Base-by-base conservation (phyloP, 164 flowering plant genomes). In the Litsea cubeba region DNA sequence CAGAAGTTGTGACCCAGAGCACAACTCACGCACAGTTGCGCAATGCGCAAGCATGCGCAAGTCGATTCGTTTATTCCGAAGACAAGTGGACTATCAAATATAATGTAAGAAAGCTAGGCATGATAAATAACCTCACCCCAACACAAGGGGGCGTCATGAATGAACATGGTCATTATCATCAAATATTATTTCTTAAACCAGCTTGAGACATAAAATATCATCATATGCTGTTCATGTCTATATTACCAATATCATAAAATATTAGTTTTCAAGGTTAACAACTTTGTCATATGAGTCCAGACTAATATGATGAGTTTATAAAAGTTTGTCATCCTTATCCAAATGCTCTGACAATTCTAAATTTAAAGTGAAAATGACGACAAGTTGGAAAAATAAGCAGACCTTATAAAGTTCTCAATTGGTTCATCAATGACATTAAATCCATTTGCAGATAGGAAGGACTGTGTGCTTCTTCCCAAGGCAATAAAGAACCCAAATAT, bases 401-500 rank as follows among this genome's bases (percentile, higher is more conserved):
- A 95, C 99, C 98, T 88, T 70, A 91, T 80, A 71, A 90, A 83
- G 75, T 88, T 83, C 78, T 89, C 92, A 81, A 93, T 65, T 8
- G 94, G 88, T 79, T 89, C 89, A 76, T 83, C 93, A 26, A 87
- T 60, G 50, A 78, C 83, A 79, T 88, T 86, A 80, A 85, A 90
- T 26, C 95, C 90, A 81, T 88, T 96, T 63, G 82, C 88, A 72
- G 80, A 84, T 63, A 96, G 80, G 81, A 78, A 92, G 6, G 93
- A 83, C 72, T 89, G 83, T 70, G 95, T 87, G 69, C 97, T 88
- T 85, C 95, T 87, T 28, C 99, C 99, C 64, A 96, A 81, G 68
- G 98, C 98, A 74, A 93, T 90, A 80, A 95, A 95, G 83, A 93
- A 91, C 62, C 99, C 99, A 85, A 93, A 92, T 76, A 95, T 87